phyloP scores from a whole-genome alignment of 257 asterid species.

The Salvia rosmarinus region DNA sequence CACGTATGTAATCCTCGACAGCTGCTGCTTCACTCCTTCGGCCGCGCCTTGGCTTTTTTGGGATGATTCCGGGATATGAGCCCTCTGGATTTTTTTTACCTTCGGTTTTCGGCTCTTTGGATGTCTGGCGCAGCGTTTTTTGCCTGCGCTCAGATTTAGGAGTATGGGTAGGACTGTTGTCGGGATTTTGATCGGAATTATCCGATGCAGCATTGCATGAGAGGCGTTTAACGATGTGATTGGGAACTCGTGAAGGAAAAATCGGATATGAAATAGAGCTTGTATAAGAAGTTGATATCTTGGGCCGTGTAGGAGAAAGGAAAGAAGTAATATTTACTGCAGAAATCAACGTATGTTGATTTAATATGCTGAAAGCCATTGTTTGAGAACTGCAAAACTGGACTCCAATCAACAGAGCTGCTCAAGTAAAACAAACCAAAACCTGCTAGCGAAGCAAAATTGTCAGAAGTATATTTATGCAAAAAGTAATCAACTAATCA shows the following conservation, averaged over 20 bases:
- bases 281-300: conserved; percentile 25
- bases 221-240: conserved; percentile 34
- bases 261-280: conserved; percentile 32
- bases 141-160: conserved; percentile 41
- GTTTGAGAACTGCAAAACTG: not conserved
- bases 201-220: conserved; percentile 46
- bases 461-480: not conserved
- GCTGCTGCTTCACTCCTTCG: conserved; percentile 91
- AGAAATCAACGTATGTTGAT: conserved; percentile 45
- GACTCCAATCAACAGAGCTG: conserved; percentile 12
- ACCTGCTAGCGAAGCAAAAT: not conserved
- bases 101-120: conserved; percentile 37
- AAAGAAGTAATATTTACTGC: conserved; percentile 34
- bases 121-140: conserved; percentile 30
- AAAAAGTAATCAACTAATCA: not conserved
- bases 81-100: conserved; percentile 43
- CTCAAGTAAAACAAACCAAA: not conserved
- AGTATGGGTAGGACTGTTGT: conserved; percentile 33
- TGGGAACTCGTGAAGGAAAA: conserved; percentile 27
- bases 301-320: conserved; percentile 30
- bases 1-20: conserved; percentile 84
- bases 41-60: conserved; percentile 82
- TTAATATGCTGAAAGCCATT: conserved; percentile 28
- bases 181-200: conserved; percentile 40
- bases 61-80: conserved; percentile 56